These are phyloP conservation scores for Geotrichum klebahnii DNA, from an alignment of 1,139 yeast genomes.

Conservation along the genomic window DNA sequence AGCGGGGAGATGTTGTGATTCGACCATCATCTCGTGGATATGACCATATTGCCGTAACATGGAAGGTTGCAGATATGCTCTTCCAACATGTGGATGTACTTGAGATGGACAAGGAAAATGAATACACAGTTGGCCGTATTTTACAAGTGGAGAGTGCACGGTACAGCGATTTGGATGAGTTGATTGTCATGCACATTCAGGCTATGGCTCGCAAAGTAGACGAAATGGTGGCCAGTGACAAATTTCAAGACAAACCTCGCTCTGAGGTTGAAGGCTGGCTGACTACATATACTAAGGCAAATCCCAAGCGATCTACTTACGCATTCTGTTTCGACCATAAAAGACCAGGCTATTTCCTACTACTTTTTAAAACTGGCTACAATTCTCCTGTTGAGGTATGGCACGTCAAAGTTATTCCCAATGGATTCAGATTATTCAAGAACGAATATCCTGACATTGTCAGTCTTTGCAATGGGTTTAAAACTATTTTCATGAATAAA, in stretches of 20 bases:
- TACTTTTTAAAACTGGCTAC: constrained; percentile 76
- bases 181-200: constrained; percentile 82
- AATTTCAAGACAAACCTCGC: constrained; percentile 78
- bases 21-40: constrained; percentile 91
- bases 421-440: constrained; percentile 75
- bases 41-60: constrained; percentile 84
- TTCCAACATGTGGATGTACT: constrained; percentile 88
- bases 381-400: constrained; percentile 72
- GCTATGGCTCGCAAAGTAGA: constrained; percentile 80
- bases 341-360: constrained; percentile 85
- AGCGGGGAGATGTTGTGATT: constrained; percentile 88
- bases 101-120: constrained; percentile 64
- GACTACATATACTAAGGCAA: constrained; percentile 83
- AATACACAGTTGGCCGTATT: constrained; percentile 58
- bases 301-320: constrained; percentile 85
- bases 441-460: constrained; percentile 83
- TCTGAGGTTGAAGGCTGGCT: constrained; percentile 83
- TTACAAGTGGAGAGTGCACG: constrained; percentile 62
- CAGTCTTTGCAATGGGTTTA: constrained; percentile 90
- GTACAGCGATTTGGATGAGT: constrained; percentile 87
- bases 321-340: constrained; percentile 88
- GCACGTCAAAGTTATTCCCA: constrained; percentile 85
- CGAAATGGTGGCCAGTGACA: constrained; percentile 80
- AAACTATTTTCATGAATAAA: constrained; percentile 43
- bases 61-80: constrained; percentile 89